Conservation (phyloP, 1,139 yeast species). For the Candida glucosophila region DNA sequence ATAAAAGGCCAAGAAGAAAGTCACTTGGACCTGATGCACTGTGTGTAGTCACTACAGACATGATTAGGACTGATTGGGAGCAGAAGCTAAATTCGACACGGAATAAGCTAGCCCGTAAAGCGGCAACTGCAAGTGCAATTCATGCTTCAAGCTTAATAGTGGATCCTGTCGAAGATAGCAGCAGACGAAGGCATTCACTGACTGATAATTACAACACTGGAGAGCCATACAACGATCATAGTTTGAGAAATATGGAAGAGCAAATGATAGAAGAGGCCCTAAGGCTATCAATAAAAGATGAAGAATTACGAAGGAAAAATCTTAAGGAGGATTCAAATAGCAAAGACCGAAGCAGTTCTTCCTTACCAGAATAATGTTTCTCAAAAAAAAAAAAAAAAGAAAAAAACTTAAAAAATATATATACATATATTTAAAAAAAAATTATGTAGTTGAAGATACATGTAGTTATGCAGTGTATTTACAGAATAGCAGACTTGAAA, state of each 20-base stretch:
- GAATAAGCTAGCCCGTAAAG: conserved; percentile 68
- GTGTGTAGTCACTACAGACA: conserved; percentile 68
- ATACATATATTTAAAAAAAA: no score
- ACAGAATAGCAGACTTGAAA: conserved; percentile 28
- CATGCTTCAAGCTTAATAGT: conserved; percentile 70
- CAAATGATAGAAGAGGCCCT: conserved; percentile 82
- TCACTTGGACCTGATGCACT: conserved; percentile 56
- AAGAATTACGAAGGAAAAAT: conserved; percentile 51
- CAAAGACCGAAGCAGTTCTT: no score
- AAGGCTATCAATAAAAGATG: conserved; percentile 63
- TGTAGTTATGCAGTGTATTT: no score
- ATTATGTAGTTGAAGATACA: no score
- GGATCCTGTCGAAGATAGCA: conserved; percentile 12
- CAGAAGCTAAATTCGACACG: conserved; percentile 62
- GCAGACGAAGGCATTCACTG: conserved; percentile 6
- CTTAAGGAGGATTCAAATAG: no score
- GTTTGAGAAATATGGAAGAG: conserved; percentile 46
- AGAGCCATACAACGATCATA: conserved; percentile 8
- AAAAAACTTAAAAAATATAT: no score
- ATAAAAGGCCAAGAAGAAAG: conserved; percentile 18
- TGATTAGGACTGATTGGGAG: conserved; percentile 91
- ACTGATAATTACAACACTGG: conserved; percentile 2
- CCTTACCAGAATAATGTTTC: no score
- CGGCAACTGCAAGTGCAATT: conserved; percentile 91
- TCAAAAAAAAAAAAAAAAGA: no score